A percentile compares a stretch with the other conserved stretches of the same genome.
Evolutionary conservation across 2,329 filamentous ascomycete genomes (phyloP).

Genomic region (Penicillium capsulatum): DNA sequence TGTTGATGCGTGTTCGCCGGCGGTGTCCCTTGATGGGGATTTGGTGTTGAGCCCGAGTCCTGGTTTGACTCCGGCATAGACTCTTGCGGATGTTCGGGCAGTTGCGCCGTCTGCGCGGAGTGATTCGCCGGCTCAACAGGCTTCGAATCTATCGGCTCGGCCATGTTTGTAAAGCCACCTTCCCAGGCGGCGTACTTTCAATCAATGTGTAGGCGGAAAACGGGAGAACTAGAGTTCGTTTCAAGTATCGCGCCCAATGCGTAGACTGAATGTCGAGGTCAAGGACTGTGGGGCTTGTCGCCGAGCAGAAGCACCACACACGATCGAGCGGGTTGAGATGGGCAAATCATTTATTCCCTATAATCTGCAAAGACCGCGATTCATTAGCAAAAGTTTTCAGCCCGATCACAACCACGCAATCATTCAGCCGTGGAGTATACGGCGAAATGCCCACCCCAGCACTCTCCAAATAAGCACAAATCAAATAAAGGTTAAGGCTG

Average conservation of each 20-base stretch:
- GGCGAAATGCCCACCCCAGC: background rate
- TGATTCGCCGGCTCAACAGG: slow-evolving; percentile 17
- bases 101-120: background rate
- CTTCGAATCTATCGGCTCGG: slow-evolving; percentile 20
- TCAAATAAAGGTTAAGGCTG: no score
- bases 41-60: background rate
- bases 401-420: background rate
- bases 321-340: slow-evolving; percentile 18
- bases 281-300: slow-evolving; percentile 21
- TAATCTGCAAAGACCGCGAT: slow-evolving; percentile 9
- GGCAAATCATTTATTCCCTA: slow-evolving; percentile 27
- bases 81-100: slow-evolving; percentile 6
- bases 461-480: no score
- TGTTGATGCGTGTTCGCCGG: background rate
- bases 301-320: slow-evolving; percentile 23
- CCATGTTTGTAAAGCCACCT: slow-evolving; percentile 12
- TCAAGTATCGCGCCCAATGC: background rate
- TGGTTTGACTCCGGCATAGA: slow-evolving; percentile 13
- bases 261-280: slow-evolving; percentile 16
- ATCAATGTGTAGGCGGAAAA: background rate
- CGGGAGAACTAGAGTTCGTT: background rate
- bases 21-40: slow-evolving; percentile 5
- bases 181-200: slow-evolving; percentile 6
- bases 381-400: slow-evolving; percentile 12
- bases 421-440: background rate